These are phyloP conservation scores for Sclerotinia nivalis DNA, from an alignment of 2,329 filamentous ascomycete species.

Conservation along the genomic window DNA sequence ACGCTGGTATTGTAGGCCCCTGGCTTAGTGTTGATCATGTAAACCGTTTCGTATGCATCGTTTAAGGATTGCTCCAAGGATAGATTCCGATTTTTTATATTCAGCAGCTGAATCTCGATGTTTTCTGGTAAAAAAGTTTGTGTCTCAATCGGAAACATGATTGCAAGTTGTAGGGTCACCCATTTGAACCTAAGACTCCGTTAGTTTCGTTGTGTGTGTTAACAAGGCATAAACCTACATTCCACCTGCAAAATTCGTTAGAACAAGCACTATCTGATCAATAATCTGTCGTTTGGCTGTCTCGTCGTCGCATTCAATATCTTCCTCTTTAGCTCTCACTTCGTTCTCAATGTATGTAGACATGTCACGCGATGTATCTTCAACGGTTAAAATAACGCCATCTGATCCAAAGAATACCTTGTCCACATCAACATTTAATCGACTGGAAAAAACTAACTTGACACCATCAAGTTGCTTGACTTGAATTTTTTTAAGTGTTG, in stretches of 20 bases:
- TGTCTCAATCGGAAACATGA: constrained; percentile 2
- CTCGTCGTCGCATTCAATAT: background rate
- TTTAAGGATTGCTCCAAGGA: background rate
- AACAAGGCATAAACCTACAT: background rate
- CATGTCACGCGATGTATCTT: constrained; percentile 8
- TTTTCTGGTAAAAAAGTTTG: background rate
- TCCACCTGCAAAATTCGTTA: background rate
- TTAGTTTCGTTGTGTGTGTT: background rate
- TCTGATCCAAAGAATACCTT: background rate
- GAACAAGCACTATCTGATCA: background rate
- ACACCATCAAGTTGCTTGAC: background rate
- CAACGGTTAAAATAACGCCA: background rate
- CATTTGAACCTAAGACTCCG: background rate
- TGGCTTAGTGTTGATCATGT: background rate
- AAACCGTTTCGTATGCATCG: background rate
- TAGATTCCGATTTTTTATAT: background rate
- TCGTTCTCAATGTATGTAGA: background rate
- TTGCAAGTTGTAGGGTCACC: background rate
- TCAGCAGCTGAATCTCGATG: background rate
- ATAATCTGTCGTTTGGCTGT: background rate
- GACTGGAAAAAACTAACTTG: background rate
- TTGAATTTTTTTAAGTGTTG: background rate
- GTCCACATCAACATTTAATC: background rate
- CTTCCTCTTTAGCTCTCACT: background rate
- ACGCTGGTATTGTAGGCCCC: background rate